Evolutionary conservation across 2,329 filamentous ascomycete species (phyloP).

Genomic region (Sclerotinia sclerotiorum): DNA sequence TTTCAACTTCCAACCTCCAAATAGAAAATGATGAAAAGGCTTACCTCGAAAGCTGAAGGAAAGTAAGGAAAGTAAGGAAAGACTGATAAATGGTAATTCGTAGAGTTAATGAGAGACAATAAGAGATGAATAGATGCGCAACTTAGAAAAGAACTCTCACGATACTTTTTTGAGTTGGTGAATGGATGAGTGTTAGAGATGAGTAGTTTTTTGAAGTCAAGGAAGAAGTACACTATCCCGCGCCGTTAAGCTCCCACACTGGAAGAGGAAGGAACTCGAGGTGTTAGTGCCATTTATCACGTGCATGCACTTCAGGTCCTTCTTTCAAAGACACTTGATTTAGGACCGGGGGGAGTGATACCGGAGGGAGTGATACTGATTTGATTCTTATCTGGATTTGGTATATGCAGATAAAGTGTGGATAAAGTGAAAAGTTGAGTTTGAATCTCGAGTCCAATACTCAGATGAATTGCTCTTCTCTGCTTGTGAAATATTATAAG

Average conservation of each 20-base stretch:
- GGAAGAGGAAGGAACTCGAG: conserved; percentile 14
- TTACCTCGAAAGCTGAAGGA: background rate
- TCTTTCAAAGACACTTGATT: background rate
- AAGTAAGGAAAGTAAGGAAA: background rate
- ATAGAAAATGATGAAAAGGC: background rate
- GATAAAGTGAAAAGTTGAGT: background rate
- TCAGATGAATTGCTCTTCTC: background rate
- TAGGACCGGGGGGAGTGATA: no score
- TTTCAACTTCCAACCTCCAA: background rate
- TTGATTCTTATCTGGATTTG: background rate
- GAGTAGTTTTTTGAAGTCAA: background rate
- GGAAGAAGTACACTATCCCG: background rate
- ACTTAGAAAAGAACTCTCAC: background rate
- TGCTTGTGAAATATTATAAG: background rate
- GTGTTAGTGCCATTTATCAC: background rate
- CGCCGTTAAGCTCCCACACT: background rate
- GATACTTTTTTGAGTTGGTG: background rate
- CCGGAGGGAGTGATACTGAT: background rate
- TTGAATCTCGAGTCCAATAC: background rate
- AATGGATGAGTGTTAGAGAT: background rate
- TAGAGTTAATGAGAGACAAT: background rate
- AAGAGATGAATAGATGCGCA: background rate
- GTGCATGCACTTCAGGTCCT: background rate
- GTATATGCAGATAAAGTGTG: background rate
- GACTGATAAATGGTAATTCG: background rate